Base-by-base conservation (phyloP, 352 stramenopile genomes). In the Phytophthora pini region DNA sequence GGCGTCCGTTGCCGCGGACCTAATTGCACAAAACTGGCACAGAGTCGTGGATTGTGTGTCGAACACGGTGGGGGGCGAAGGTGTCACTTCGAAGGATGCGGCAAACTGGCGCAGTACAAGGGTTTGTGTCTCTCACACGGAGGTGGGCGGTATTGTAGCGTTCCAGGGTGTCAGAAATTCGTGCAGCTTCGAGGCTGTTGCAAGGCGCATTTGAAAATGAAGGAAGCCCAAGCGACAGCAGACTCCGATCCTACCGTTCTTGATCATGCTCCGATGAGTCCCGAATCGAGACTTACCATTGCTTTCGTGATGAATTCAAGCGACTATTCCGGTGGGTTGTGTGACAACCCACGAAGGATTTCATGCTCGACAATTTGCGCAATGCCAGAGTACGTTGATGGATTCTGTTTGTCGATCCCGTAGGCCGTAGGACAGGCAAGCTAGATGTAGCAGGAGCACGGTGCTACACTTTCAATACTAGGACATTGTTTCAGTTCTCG, bases 91-190 rank as follows among this genome's bases (percentile, higher is more conserved):
- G 69, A 84, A 22, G 70, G 67, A 41, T 90, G 82, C 65, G 50
- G 55, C 51, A 90, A 88, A 62, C 70, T 85, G 46, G 82, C 77
- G 17, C 81, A 89, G 61, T 84, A 66, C 58, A 86, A 86, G 44
- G 82, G 82, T 13, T 87, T 80, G 54, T 90, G 82, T 68, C 83
- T 90, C 51, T 81, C 82, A 7, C 82, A 88, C 55, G 82, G 80
- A 55, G 82, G 82, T 29, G 82, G 80, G 1, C 80, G 74, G 0
- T 79, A 80, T 1, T 91, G 82, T 62, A 72, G 62, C 11, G 63
- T 89, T n/a, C 51, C 65, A 9, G 68, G 77, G 39, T 93, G 85
- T 50, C 67, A 89, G 31, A 91, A 89, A 72, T 91, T 87, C 63
- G 84, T 79, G 12, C 82, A 91, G 47, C 74, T 88, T 41, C 80